phyloP scores from a whole-genome alignment of 192 early-diverging fungal genomes.

The Coemansia sp. region DNA sequence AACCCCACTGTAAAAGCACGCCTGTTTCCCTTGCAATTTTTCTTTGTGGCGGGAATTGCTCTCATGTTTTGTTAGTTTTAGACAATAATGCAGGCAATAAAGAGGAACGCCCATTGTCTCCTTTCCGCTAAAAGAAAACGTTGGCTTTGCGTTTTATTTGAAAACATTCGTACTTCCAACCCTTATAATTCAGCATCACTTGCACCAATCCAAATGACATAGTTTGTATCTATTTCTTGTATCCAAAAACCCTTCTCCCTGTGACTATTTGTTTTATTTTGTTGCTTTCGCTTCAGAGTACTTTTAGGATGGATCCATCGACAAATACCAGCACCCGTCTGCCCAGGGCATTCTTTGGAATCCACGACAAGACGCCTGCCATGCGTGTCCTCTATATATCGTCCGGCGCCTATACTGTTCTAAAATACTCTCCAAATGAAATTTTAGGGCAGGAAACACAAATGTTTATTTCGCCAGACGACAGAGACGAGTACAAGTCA shows the following conservation, averaged over 20 bases:
- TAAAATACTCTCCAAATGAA: conserved; percentile 15
- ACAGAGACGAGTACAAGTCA: conserved; percentile 9
- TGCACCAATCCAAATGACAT: too few relatives aligned
- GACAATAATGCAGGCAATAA: background rate
- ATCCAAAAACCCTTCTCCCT: too few relatives aligned
- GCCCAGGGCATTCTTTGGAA: conserved; percentile 26
- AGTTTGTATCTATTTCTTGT: too few relatives aligned
- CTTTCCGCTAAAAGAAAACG: background rate
- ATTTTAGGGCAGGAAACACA: conserved; percentile 7
- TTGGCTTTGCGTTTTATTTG: background rate
- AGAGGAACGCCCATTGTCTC: background rate
- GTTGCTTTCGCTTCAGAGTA: background rate
- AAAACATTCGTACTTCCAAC: background rate
- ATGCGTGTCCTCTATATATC: conserved; percentile 42
- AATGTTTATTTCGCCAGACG: conserved; percentile 8
- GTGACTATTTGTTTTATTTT: background rate
- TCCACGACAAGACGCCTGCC: conserved; percentile 37
- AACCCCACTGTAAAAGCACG: too few relatives aligned
- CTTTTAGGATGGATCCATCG: background rate
- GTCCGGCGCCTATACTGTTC: conserved; percentile 11
- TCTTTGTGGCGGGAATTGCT: background rate
- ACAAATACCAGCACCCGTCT: background rate
- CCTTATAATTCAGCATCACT: too few relatives aligned
- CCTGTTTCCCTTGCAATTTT: background rate
- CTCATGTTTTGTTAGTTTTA: background rate